Conservation (phyloP, 2,329 filamentous ascomycete species). For the Geosmithia morbida region DNA sequence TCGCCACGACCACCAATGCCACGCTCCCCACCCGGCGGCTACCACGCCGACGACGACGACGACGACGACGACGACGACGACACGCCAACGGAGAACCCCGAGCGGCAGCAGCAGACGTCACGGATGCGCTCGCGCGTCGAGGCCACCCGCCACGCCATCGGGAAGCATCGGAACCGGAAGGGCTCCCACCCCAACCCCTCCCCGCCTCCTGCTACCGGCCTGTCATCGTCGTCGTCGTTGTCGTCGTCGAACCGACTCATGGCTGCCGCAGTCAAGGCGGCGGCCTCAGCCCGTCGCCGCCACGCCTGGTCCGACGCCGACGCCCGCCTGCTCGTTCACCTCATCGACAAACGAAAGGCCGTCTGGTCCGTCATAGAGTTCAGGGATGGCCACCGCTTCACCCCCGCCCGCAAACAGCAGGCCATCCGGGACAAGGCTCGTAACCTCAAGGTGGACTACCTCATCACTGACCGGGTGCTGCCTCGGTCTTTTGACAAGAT, state of each 20-base stretch:
- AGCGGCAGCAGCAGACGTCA: too few relatives aligned
- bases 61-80: too few relatives aligned
- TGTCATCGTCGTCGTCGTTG: too few relatives aligned
- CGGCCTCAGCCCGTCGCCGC: slow-evolving; percentile 6
- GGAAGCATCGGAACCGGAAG: too few relatives aligned
- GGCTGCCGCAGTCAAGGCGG: not conserved
- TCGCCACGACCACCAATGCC: not conserved
- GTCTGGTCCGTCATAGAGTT: slow-evolving; percentile 17
- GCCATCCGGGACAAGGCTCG: slow-evolving; percentile 44
- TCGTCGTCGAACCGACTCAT: too few relatives aligned
- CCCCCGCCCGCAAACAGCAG: slow-evolving; percentile 34
- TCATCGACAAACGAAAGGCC: slow-evolving; percentile 17
- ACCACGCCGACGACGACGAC: not conserved
- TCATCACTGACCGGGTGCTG: slow-evolving; percentile 27
- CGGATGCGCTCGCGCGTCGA: not conserved
- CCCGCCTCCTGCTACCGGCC: not conserved
- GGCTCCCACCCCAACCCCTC: too few relatives aligned
- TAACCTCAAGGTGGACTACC: slow-evolving; percentile 36
- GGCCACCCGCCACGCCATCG: not conserved
- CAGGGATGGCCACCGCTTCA: slow-evolving; percentile 18
- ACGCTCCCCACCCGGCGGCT: not conserved
- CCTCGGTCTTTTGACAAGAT: slow-evolving; percentile 35
- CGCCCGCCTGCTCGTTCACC: slow-evolving; percentile 21
- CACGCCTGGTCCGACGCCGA: slow-evolving; percentile 28
- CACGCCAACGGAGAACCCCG: too few relatives aligned